phyloP scores from a whole-genome alignment of 345 rosid genomes.

The Reutealis trisperma region DNA sequence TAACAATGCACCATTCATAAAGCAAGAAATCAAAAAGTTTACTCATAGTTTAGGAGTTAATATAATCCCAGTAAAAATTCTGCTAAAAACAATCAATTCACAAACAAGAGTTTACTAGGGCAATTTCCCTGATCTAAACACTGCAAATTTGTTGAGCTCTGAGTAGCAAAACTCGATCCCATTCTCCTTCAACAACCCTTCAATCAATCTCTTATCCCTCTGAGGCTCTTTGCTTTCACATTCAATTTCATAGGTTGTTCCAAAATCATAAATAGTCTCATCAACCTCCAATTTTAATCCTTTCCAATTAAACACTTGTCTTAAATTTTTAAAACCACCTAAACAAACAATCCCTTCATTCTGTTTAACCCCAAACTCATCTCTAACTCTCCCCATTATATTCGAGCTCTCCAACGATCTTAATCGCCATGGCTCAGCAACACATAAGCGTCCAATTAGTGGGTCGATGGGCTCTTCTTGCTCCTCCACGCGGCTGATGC shows the following conservation, averaged over 20 bases:
- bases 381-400: constrained; percentile 27
- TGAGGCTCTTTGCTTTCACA: constrained; percentile 35
- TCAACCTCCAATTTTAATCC: constrained; percentile 29
- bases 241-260: constrained; percentile 30
- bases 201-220: constrained; percentile 28
- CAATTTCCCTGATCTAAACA: constrained; percentile 32
- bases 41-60: neutral
- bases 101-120: neutral
- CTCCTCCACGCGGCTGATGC: constrained; percentile 32
- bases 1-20: neutral
- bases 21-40: neutral
- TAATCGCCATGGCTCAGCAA: constrained; percentile 20
- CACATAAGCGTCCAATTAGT: constrained; percentile 13
- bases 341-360: constrained; percentile 24
- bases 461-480: constrained; percentile 33
- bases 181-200: constrained; percentile 22
- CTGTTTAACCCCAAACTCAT: constrained; percentile 22
- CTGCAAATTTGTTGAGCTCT: constrained; percentile 19
- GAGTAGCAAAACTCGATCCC: constrained; percentile 32
- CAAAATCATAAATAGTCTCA: constrained; percentile 33
- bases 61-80: neutral
- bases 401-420: constrained; percentile 13
- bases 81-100: neutral
- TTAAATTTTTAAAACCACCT: constrained; percentile 30
- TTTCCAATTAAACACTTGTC: constrained; percentile 30